Evolutionary conservation across 169 alveolate species (phyloP), one percentile per base, ranked within the genome.

Genomic region (Theileria equi): DNA sequence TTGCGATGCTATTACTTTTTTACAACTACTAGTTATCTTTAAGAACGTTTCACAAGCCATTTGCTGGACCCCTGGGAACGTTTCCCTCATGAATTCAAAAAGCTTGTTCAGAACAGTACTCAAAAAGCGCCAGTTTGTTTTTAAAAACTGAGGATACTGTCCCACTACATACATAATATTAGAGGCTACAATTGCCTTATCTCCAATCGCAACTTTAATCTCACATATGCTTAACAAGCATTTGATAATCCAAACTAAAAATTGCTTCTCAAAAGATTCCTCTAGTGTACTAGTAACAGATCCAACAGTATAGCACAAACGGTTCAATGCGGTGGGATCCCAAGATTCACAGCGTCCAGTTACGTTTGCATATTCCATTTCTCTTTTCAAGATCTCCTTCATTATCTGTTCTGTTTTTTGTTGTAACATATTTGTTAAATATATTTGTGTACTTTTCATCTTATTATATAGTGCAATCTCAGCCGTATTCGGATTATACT

Each of bases 81-180:
- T 84, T 84, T 98, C 99, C 47, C 95, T 98, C 99, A 97, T 97
- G 85, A 98, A 98, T 80, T 98, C 99, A 80, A 97, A 96, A 40
- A 98, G 90, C 84, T 98, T 98, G 82, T 94, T 93, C 49, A 97
- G 89, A 28, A 98, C 99, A 2, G 99, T 97, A 81, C 94, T 94
- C 57, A 98, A 84, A 85, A 97, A 97, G 61, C 95, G 89, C 99
- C 99, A 96, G 88, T 97, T 98, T 7, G 92, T 85, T 76, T 91
- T 90, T 61, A 98, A 87, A 83, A 98, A 98, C 50, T 98, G 89
- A 1, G 99, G 99, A 86, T 97, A 98, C 74, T 97, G 98, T 7
- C 99, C 99, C 3, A 97, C 99, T 23, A 98, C 99, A 83, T 98
- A 97, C 99, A 97, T 98, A 63, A 98, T 96, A 81, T 95, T 91